phyloP scores from a whole-genome alignment of 2,329 filamentous ascomycete species.

The Seiridium cupressi region DNA sequence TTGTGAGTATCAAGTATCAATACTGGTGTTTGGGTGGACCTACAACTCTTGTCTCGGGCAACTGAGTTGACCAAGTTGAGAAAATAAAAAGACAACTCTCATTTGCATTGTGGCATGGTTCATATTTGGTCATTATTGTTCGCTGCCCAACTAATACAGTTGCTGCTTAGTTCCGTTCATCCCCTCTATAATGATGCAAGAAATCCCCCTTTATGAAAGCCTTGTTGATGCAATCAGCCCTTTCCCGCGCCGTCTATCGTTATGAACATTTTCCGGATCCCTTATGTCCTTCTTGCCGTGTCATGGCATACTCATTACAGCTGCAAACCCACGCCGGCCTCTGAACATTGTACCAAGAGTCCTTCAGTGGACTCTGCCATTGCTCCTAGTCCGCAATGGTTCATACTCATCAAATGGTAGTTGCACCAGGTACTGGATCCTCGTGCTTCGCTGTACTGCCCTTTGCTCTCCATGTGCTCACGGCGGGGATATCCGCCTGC shows the following conservation, averaged over 20 bases:
- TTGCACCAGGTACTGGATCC: constrained; percentile 39
- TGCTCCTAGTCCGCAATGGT: background rate
- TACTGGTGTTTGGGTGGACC: too few species aligned
- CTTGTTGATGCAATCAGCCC: background rate
- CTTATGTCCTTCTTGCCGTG: background rate
- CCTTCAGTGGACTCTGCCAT: background rate
- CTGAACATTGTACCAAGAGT: background rate
- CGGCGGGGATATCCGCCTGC: constrained; percentile 88
- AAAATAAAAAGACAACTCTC: too few species aligned
- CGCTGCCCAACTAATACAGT: background rate
- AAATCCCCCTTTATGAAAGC: background rate
- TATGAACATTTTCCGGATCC: background rate
- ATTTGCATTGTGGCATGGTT: background rate
- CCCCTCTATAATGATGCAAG: background rate
- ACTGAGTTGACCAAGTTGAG: too few species aligned
- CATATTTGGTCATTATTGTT: background rate
- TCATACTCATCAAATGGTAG: background rate
- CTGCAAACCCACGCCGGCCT: too few species aligned
- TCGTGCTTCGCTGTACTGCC: constrained; percentile 87
- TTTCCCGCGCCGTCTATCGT: background rate
- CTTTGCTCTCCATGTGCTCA: constrained; percentile 94
- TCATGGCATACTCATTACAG: background rate
- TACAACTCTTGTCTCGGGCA: too few species aligned
- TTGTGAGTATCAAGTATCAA: too few species aligned
- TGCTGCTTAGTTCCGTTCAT: background rate